phyloP scores from a whole-genome alignment of 2,329 filamentous ascomycete species.

The Arthroderma uncinatum region DNA sequence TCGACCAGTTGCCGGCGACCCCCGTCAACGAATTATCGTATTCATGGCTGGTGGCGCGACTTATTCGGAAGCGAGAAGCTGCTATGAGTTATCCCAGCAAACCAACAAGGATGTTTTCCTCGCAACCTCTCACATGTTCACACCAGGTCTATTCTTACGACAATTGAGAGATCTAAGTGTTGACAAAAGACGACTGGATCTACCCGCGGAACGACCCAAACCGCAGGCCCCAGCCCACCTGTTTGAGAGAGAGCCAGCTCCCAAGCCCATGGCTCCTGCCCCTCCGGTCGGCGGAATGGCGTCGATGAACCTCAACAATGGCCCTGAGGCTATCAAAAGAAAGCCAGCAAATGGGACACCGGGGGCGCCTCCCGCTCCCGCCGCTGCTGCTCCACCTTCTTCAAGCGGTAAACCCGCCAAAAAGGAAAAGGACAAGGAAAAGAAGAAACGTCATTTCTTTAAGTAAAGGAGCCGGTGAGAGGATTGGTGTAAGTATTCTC shows the following conservation, averaged over 20 bases:
- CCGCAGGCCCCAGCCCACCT: constrained; percentile 76
- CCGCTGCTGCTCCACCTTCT: background rate
- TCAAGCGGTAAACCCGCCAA: constrained; percentile 4
- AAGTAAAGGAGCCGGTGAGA: constrained; percentile 5
- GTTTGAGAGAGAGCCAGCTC: constrained; percentile 58
- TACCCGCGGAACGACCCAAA: constrained; percentile 69
- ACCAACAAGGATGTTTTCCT: constrained; percentile 76
- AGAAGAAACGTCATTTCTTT: constrained; percentile 43
- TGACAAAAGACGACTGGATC: constrained; percentile 62
- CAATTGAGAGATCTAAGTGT: constrained; percentile 71
- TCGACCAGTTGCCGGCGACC: constrained; percentile 62
- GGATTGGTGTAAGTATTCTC: background rate
- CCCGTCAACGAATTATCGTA: constrained; percentile 78
- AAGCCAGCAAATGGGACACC: constrained; percentile 9
- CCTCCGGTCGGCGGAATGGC: constrained; percentile 24
- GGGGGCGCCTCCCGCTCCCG: background rate
- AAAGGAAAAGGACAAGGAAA: constrained; percentile 43
- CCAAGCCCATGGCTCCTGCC: constrained; percentile 40
- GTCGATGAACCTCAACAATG: constrained; percentile 28
- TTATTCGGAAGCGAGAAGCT: constrained; percentile 76
- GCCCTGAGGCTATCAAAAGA: constrained; percentile 18
- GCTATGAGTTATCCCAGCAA: constrained; percentile 70
- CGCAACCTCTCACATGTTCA: constrained; percentile 84
- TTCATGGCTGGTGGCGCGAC: constrained; percentile 95
- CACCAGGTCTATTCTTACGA: constrained; percentile 67